Conservation (phyloP, 257 asterid genomes). For the Petunia secreta region DNA sequence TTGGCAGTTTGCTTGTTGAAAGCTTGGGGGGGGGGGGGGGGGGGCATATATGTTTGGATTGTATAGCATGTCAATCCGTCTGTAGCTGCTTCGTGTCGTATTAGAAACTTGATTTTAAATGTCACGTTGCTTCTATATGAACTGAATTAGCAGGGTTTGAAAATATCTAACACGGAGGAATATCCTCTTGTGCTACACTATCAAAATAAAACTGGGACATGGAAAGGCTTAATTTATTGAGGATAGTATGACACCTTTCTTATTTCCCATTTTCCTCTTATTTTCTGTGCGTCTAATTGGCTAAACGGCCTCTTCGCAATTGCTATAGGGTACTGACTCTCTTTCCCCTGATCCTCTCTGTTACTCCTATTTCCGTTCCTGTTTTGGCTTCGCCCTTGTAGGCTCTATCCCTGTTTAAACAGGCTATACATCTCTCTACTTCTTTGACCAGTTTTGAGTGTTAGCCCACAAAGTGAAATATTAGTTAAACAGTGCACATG, state of each 20-base stretch:
- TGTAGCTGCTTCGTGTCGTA: constrained; percentile 12
- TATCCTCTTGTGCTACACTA: background rate
- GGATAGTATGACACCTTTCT: background rate
- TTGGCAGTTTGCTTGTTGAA: background rate
- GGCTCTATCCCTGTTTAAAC: background rate
- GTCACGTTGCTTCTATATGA: background rate
- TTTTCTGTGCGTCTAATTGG: no score
- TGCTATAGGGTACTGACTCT: no score
- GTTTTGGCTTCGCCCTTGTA: background rate
- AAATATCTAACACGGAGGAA: background rate
- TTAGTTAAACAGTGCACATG: background rate
- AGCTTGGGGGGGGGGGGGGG: background rate
- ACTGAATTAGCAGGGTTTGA: background rate
- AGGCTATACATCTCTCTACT: background rate
- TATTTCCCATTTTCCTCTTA: no score
- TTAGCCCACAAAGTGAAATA: background rate
- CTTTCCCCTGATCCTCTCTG: background rate
- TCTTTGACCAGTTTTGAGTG: background rate
- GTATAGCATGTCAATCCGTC: background rate
- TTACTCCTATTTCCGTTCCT: background rate
- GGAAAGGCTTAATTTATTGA: background rate
- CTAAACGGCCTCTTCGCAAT: no score
- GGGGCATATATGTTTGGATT: background rate
- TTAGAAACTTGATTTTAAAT: background rate
- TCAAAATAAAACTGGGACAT: background rate